phyloP scores from a whole-genome alignment of 2,329 filamentous ascomycete genomes.

The Bipolaris cookei region DNA sequence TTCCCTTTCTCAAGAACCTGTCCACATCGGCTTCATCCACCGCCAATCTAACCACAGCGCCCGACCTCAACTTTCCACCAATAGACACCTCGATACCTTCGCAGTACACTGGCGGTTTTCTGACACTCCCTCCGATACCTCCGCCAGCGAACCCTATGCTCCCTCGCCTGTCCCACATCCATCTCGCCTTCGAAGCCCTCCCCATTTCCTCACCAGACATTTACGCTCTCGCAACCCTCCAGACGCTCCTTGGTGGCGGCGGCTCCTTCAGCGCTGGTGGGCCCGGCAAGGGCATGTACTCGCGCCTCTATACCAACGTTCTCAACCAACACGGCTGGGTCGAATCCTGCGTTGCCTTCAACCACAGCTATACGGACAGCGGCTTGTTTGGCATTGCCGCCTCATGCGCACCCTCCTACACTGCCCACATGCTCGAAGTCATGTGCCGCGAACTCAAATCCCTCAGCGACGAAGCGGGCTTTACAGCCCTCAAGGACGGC shows the following conservation, averaged over 20 bases:
- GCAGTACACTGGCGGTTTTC: conserved; percentile 92
- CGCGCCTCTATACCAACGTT: conserved; percentile 94
- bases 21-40: conserved; percentile 73
- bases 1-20: conserved; percentile 89
- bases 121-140: conserved; percentile 81
- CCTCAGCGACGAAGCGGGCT: conserved; percentile 77
- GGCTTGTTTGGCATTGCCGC: conserved; percentile 94
- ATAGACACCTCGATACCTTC: conserved; percentile 69
- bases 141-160: conserved; percentile 77
- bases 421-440: conserved; percentile 86
- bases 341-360: conserved; percentile 93
- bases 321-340: conserved; percentile 98
- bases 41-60: conserved; percentile 58
- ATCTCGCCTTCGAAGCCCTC: conserved; percentile 93
- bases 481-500: conserved; percentile 69
- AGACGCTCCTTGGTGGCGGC: conserved; percentile 93
- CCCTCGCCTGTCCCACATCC: conserved; percentile 86
- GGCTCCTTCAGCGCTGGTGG: conserved; percentile 97
- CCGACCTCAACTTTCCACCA: conserved; percentile 55
- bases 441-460: conserved; percentile 89
- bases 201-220: conserved; percentile 91
- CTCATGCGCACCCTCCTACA: conserved; percentile 79
- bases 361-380: conserved; percentile 95
- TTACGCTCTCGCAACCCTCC: conserved; percentile 92
- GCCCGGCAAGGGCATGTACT: conserved; percentile 99